Evolutionary conservation across 352 stramenopile genomes (phyloP).

Genomic region (Elongisporangium anandrum): DNA sequence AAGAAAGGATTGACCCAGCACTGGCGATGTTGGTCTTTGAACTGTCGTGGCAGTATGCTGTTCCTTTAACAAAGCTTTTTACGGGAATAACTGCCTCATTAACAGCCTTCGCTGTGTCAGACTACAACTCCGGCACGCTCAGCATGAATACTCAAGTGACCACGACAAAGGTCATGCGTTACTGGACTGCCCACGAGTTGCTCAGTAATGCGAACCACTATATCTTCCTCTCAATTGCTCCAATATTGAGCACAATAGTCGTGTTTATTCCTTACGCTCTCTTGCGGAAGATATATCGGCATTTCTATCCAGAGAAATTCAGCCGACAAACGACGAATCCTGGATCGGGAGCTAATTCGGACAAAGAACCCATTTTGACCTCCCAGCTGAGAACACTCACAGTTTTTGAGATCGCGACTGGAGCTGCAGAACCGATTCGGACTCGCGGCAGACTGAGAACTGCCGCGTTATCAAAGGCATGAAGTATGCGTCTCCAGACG

Average conservation of each 20-base stretch:
- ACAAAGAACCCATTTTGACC: conserved; percentile 12
- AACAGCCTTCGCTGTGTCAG: not conserved
- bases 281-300: conserved; percentile 21
- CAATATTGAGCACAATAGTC: conserved; percentile 15
- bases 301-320: conserved; percentile 16
- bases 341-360: not conserved
- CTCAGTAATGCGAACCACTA: conserved; percentile 13
- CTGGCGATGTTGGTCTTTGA: conserved; percentile 5
- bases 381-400: conserved; percentile 24
- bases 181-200: conserved; percentile 26
- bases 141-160: not conserved
- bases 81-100: not conserved
- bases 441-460: conserved; percentile 21
- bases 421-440: conserved; percentile 23
- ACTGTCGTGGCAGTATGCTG: not conserved
- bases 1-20: conserved; percentile 5
- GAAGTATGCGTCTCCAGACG: conserved; percentile 35
- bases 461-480: conserved; percentile 39
- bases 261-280: conserved; percentile 9
- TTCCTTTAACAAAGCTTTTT: not conserved
- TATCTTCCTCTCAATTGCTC: conserved; percentile 15
- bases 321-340: not conserved
- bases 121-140: not conserved
- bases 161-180: conserved; percentile 20
- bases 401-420: conserved; percentile 32